Conservation (phyloP, 2,329 filamentous ascomycete species). For the Beauveria caledonica region DNA sequence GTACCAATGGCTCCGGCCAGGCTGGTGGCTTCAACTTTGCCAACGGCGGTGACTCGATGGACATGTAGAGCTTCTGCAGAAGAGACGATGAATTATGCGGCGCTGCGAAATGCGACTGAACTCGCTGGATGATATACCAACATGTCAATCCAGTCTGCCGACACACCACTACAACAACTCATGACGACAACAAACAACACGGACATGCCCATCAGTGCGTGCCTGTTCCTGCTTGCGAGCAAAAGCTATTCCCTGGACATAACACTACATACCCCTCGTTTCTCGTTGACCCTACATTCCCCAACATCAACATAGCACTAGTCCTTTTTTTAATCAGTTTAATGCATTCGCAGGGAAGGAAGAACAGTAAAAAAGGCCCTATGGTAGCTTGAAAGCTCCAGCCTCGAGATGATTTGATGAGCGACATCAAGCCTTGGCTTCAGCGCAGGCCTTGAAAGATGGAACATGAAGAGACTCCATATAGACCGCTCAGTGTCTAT, state of each 20-base stretch:
- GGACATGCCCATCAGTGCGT: not conserved
- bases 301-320: constrained; percentile 25
- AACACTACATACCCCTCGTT: constrained; percentile 16
- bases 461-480: constrained; percentile 10
- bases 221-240: constrained; percentile 3
- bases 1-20: constrained; percentile 53
- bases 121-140: not conserved
- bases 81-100: not conserved
- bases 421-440: not conserved
- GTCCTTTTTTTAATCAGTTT: constrained; percentile 30
- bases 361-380: constrained; percentile 30
- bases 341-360: constrained; percentile 24
- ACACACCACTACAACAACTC: constrained; percentile 1
- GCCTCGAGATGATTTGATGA: constrained; percentile 28
- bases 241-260: constrained; percentile 5
- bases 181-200: constrained; percentile 4
- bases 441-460: not conserved
- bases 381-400: constrained; percentile 61
- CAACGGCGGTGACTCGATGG: constrained; percentile 58
- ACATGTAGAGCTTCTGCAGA: constrained; percentile 43
- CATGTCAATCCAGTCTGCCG: not conserved
- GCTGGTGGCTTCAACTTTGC: constrained; percentile 91
- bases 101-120: constrained; percentile 2
- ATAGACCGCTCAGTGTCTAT: not conserved
- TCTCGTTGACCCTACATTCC: constrained; percentile 13